Evolutionary conservation across 2,329 filamentous ascomycete genomes (phyloP), one percentile per base, ranked within the genome.

Genomic region (Fusarium praegraminearum): DNA sequence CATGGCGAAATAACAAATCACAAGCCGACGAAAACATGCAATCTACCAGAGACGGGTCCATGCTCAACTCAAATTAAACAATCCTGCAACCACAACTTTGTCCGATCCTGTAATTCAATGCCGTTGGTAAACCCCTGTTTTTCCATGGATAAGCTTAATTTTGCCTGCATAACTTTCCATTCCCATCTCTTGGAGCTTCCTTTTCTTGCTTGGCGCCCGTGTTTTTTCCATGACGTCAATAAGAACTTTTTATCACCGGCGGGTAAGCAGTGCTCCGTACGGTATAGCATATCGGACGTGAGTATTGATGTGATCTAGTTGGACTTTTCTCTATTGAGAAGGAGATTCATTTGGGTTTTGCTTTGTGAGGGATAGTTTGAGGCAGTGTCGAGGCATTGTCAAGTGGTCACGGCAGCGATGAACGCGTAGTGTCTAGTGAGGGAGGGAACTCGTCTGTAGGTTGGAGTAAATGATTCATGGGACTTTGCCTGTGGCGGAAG

Each of bases 301-400:
- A 22, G 13, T n/a, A 15, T 41, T 30, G n/a, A 30, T 22, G 15
- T 13, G 8, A 28, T 20, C 3, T 20, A 36, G 18, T 28, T 26
- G 18, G 12, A 20, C 55, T 43, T 57, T 57, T n/a, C 49, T 30
- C 32, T 41, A 64, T 50, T 30, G 26, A 58, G 59, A 50, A 51
- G 59, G 62, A 33, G 36, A 53, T 20, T 4, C 6, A 16, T 45
- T 61, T 36, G 47, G 32, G 40, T 52, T 45, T 24, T 44, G 33
- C 50, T 60, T 32, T 32, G n/a, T 22, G 35, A 18, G 4, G 5
- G 20, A 10, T 61, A 15, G 13, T 46, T 32, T 16, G 62, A 41
- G 66, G 67, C 66, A 36, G 57, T 45, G 61, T 30, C 35, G 61
- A 22, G 61, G 61, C 61, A 38, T 43, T 41, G 52, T 36, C 32